These are phyloP conservation scores for Leavenworthia alabamica DNA, from an alignment of 345 rosid species.

Conservation along the genomic window DNA sequence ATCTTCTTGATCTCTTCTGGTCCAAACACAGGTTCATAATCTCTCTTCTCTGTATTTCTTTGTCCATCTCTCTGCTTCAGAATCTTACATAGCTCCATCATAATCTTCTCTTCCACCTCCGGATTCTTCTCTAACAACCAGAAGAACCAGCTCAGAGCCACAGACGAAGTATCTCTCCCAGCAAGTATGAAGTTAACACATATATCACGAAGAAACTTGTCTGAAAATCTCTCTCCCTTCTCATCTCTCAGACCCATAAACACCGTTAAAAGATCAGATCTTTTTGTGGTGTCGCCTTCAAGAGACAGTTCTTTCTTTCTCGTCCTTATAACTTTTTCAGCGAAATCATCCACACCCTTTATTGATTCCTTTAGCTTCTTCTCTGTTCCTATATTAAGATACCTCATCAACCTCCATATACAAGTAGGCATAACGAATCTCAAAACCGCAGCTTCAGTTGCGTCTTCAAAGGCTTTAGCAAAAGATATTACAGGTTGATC, in stretches of 20 bases:
- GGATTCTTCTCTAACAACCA: constrained; percentile 76
- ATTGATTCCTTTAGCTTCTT: constrained; percentile 65
- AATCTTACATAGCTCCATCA: constrained; percentile 52
- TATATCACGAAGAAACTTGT: constrained; percentile 80
- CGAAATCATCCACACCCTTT: constrained; percentile 67
- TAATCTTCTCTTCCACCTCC: constrained; percentile 50
- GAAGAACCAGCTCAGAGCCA: constrained; percentile 79
- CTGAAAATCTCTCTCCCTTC: constrained; percentile 49
- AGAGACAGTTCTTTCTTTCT: constrained; percentile 64
- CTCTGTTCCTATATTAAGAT: constrained; percentile 59
- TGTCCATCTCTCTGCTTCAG: constrained; percentile 36
- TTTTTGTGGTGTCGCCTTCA: constrained; percentile 29
- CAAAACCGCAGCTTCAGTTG: constrained; percentile 62
- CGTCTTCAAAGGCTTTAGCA: constrained; percentile 84
- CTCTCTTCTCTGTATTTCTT: constrained; percentile 16
- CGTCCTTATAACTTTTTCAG: constrained; percentile 63
- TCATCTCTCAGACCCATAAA: constrained; percentile 60
- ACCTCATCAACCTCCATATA: constrained; percentile 78
- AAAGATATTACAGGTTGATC: constrained; percentile 68
- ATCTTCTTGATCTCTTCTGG: constrained; percentile 91
- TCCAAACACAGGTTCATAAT: constrained; percentile 29
- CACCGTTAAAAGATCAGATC: constrained; percentile 69
- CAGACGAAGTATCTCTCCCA: constrained; percentile 96
- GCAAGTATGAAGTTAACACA: constrained; percentile 95
- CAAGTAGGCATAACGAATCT: constrained; percentile 77